Base-by-base conservation (phyloP, 2,329 filamentous ascomycete species). In the Magnaporthales sp. region DNA sequence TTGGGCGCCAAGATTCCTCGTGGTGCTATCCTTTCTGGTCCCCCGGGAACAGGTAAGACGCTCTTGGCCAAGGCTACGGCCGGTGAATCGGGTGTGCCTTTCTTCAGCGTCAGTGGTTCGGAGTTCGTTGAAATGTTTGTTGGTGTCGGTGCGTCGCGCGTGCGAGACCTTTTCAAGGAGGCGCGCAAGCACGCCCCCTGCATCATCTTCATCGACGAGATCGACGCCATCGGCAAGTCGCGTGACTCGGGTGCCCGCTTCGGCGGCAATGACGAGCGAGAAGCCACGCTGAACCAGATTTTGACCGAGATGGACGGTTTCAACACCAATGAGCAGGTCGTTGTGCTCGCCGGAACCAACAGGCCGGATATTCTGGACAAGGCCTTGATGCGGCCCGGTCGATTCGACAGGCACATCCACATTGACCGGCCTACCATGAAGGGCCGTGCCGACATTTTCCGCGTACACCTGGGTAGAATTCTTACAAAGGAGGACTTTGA, bases 71-170 rank as follows among this genome's bases (percentile, higher is more conserved):
- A 99, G 81, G 95, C 95, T 15, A 99, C 95, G 10, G 95, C 95
- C 64, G 95, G 95, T 76, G 95, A 99, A 80, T 97, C 95, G 29
- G 90, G 91, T 60, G 95, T 99, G 32, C 95, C 95, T 0, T 99
- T 99, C 84, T 99, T 93, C 85, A 97, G 92, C 74, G 95, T 99
- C 73, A 97, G 93, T 77, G 95, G 95, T 75, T 99, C 95, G 63
- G 95, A 99, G 77, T 99, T 99, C 75, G 94, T 99, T 32, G 95
- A 99, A 80, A 99, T 99, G 94, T 99, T 99, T 76, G 95, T 99
- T 65, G 95, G 95, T 86, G 95, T 99, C 68, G 95, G 95, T 78
- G 92, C 95, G 24, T 98, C 94, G 31, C 88, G 95, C 78, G 95
- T 99, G 64, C 89, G 95, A 73, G 95, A 99, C 77, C 81, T 99